phyloP scores from a whole-genome alignment of 2,329 filamentous ascomycete genomes.

The Seiridium unicorne region DNA sequence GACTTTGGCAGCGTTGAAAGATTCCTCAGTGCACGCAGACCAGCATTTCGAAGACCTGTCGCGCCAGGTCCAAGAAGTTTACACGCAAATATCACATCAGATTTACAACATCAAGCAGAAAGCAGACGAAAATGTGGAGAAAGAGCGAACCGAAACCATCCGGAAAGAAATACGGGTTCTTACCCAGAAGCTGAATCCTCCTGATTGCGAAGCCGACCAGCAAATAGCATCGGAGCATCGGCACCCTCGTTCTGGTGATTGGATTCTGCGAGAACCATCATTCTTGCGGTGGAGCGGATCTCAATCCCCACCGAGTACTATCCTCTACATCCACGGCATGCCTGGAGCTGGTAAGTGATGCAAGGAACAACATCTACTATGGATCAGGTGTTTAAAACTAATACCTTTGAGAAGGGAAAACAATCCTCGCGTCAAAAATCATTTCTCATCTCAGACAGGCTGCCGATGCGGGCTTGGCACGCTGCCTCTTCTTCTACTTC shows the following conservation, averaged over 20 bases:
- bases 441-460: neutral
- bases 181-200: neutral
- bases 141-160: neutral
- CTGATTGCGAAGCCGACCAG: neutral
- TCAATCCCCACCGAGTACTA: neutral
- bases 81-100: neutral
- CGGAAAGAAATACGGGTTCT: neutral
- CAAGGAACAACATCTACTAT: neutral
- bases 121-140: neutral
- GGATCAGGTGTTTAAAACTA: too few species aligned
- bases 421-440: neutral
- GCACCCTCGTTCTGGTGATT: neutral
- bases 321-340: neutral
- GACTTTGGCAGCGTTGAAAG: neutral
- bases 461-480: neutral
- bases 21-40: neutral
- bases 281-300: neutral
- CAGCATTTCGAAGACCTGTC: neutral
- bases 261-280: neutral
- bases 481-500: conserved; percentile 13
- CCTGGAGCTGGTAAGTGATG: neutral
- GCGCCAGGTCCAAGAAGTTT: neutral
- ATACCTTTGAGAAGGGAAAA: neutral
- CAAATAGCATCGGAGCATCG: neutral
- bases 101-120: neutral